Percentiles rank a stretch among this genome's conserved stretches.
Conservation (phyloP, 176 grass and related monocot species). For the Oryza longistaminata region DNA sequence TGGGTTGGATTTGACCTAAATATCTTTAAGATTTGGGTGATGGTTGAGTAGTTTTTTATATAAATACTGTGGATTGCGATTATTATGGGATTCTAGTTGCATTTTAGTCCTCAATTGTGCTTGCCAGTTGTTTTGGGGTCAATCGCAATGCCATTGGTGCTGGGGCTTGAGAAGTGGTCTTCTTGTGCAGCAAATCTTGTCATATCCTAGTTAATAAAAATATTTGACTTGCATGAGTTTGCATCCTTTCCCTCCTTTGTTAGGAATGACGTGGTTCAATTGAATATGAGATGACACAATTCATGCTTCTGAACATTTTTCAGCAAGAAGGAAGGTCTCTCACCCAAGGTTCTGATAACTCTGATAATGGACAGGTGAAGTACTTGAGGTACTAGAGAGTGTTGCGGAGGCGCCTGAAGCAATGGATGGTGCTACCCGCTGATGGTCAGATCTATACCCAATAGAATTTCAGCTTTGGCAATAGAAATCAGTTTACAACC, state of each 20-base stretch:
- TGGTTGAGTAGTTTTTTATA: constrained; percentile 28
- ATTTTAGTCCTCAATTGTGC: constrained; percentile 37
- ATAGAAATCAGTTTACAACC: constrained; percentile 26
- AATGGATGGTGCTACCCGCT: constrained; percentile 30
- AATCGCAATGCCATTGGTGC: constrained; percentile 5
- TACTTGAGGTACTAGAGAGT: constrained; percentile 69
- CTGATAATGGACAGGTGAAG: constrained; percentile 59
- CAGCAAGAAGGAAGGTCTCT: constrained; percentile 67
- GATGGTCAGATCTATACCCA: constrained; percentile 27
- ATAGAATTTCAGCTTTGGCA: constrained; percentile 14
- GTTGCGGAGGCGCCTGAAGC: constrained; percentile 30
- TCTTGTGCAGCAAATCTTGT: constrained; percentile 4
- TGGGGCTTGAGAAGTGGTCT: constrained; percentile 3
- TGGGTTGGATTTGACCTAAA: not conserved
- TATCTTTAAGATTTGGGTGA: constrained; percentile 4
- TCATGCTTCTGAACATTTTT: constrained; percentile 33
- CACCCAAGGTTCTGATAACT: constrained; percentile 44
- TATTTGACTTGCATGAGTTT: constrained; percentile 26
- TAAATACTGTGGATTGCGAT: not conserved
- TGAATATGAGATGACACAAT: constrained; percentile 7
- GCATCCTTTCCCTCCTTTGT: not conserved
- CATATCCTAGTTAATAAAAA: not conserved
- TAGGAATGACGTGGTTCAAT: not conserved
- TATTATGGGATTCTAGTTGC: constrained; percentile 33
- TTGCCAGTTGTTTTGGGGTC: constrained; percentile 30